Evolutionary conservation across 2,329 filamentous ascomycete genomes (phyloP), one percentile per base, ranked within the genome.

Genomic region (Camillea tinctor): DNA sequence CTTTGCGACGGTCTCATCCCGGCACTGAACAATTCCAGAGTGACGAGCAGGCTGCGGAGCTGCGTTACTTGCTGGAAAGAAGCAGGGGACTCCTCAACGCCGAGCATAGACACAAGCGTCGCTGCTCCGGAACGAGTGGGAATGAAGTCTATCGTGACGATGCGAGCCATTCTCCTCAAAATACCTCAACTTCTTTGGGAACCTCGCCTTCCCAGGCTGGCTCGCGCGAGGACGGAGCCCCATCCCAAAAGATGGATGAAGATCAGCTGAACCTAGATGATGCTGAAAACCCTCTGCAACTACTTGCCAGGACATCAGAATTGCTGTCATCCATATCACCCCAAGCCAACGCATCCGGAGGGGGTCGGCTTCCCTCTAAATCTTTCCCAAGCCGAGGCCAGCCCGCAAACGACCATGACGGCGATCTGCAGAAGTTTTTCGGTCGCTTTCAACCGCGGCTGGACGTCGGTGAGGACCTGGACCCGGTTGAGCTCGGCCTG

Each of bases 271-370:
- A 83, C 50, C 70, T 76, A 6, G 88, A 92, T 66, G 89, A 91
- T 71, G 89, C 89, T 3, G 89, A 92, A 69, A 92, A 92, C 62
- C 89, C 89, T 0, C 76, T 92, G 4, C 89, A 92, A 71, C 76
- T 92, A 17, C 84, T 92, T 36, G 89, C 89, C 2, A 82, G 89
- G 30, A 89, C 89, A 1, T 92, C 89, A 0, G 88, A 90, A 73
- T 80, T 90, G 48, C 83, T 73, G 9, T 74, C 72, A 17, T 72
- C 71, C 2, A 73, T 73, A 22, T 71, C 73, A 1, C 55, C 72
- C 55, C 61, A 71, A 60, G 36, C 55, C 64, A 56, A 69, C 68
- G 53, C 70, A 61, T 50, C 59, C 20, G 60, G 55, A 1, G 50
- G 55, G 13, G 60, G 61, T 17, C 61, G 64, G 13, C 53, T 64